Evolutionary conservation across 768 basidiomycete species (phyloP).

Genomic region (Lactarius hatsudake): DNA sequence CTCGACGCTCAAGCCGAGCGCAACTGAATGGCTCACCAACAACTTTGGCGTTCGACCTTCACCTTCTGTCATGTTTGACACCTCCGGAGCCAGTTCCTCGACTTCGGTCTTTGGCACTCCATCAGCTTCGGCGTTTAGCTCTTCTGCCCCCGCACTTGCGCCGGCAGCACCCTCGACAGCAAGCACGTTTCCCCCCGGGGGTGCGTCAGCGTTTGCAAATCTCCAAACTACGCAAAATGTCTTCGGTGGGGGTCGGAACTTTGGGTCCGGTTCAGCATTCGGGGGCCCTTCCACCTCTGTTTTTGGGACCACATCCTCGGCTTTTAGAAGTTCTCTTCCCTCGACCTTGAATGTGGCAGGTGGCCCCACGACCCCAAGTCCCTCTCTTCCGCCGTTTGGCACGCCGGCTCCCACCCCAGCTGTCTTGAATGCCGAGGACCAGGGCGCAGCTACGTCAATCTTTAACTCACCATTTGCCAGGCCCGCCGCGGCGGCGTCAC

Average conservation of each 20-base stretch:
- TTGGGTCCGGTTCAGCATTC: conserved; percentile 27
- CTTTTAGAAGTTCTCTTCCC: background rate
- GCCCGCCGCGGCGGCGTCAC: background rate
- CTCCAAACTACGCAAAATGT: conserved; percentile 36
- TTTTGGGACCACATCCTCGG: conserved; percentile 24
- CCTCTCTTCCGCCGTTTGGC: conserved; percentile 14
- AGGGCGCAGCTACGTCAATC: background rate
- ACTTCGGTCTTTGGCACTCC: conserved; percentile 29
- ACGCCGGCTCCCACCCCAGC: conserved; percentile 10
- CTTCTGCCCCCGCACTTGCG: conserved; percentile 23
- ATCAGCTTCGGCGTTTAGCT: conserved; percentile 20
- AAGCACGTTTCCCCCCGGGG: background rate
- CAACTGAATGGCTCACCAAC: conserved; percentile 36
- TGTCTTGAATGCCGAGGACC: background rate
- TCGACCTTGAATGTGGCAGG: background rate
- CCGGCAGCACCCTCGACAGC: conserved; percentile 15
- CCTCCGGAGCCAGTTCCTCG: conserved; percentile 12
- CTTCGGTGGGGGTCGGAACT: conserved; percentile 34
- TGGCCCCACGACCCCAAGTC: background rate
- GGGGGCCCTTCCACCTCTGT: conserved; percentile 25
- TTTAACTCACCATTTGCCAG: conserved; percentile 14
- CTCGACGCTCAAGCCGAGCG: conserved; percentile 30
- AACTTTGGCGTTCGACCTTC: conserved; percentile 35
- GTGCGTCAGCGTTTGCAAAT: conserved; percentile 35
- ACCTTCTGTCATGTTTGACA: conserved; percentile 23